phyloP scores from a whole-genome alignment of 2,329 filamentous ascomycete species.

The Xylaria sp. region DNA sequence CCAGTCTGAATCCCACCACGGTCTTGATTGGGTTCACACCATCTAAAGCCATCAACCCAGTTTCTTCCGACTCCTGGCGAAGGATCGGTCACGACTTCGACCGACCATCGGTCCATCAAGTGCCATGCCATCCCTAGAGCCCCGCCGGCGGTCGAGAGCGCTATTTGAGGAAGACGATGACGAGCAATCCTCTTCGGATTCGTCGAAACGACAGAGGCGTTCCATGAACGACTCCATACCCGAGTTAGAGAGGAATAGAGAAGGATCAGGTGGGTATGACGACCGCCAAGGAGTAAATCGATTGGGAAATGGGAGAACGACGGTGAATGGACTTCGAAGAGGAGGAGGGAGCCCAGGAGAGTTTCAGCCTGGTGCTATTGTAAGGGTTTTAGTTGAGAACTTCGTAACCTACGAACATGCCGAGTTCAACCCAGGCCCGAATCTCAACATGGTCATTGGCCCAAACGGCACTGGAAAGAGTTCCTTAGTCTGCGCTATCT shows the following conservation, averaged over 20 bases:
- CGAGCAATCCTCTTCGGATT: constrained; percentile 33
- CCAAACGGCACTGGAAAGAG: constrained; percentile 99
- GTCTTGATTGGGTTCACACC: not conserved
- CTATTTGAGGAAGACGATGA: constrained; percentile 45
- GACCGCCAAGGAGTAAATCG: constrained; percentile 6
- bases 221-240: constrained; percentile 5
- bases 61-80: not conserved
- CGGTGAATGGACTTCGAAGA: constrained; percentile 6
- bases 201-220: constrained; percentile 30
- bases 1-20: not conserved
- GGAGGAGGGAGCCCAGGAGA: constrained; percentile 20
- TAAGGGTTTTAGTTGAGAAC: constrained; percentile 81
- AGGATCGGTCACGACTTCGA: not conserved
- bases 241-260: constrained; percentile 11
- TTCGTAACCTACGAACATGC: constrained; percentile 95
- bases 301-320: constrained; percentile 12
- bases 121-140: constrained; percentile 34
- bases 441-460: constrained; percentile 97
- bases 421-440: constrained; percentile 88
- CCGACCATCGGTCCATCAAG: not conserved
- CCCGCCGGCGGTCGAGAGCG: constrained; percentile 49
- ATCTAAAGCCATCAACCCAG: not conserved
- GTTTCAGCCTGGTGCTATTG: constrained; percentile 79
- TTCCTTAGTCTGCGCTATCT: constrained; percentile 95
- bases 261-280: not conserved